A percentile compares a stretch with the other conserved stretches of the same genome.
Conservation (phyloP, 208 protist species). For the Leishmania tarentolae region DNA sequence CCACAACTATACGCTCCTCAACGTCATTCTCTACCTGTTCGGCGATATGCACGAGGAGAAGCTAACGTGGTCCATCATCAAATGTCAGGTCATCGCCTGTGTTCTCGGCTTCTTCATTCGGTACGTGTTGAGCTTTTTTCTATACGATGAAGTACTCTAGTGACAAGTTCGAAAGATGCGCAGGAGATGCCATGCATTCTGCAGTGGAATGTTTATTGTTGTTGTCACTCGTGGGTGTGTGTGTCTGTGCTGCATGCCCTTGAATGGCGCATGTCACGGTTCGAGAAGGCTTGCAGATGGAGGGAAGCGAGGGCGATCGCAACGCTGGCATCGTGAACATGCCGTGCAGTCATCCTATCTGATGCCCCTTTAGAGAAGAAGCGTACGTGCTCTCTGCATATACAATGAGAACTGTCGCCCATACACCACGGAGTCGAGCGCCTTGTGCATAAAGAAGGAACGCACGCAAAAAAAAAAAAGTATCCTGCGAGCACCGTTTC, state of each 20-base stretch:
- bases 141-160: conserved; percentile 75
- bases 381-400: neutral
- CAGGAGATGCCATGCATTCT: neutral
- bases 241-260: neutral
- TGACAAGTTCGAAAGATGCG: neutral
- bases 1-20: conserved; percentile 91
- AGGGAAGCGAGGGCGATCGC: neutral
- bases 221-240: too few species aligned
- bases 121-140: conserved; percentile 62
- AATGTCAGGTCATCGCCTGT: conserved; percentile 66
- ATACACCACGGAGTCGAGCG: neutral
- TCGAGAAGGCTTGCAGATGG: neutral
- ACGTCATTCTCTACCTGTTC: conserved; percentile 70
- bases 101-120: conserved; percentile 70
- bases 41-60: conserved; percentile 80
- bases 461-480: neutral
- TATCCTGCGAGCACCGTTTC: too few species aligned
- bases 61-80: conserved; percentile 61
- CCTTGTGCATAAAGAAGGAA: neutral
- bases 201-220: neutral
- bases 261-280: neutral
- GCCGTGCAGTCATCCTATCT: neutral
- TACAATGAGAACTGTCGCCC: neutral
- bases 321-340: neutral
- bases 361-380: neutral